Evolutionary conservation across 352 stramenopile species (phyloP).

Genomic region (Globisporangium middletonii): DNA sequence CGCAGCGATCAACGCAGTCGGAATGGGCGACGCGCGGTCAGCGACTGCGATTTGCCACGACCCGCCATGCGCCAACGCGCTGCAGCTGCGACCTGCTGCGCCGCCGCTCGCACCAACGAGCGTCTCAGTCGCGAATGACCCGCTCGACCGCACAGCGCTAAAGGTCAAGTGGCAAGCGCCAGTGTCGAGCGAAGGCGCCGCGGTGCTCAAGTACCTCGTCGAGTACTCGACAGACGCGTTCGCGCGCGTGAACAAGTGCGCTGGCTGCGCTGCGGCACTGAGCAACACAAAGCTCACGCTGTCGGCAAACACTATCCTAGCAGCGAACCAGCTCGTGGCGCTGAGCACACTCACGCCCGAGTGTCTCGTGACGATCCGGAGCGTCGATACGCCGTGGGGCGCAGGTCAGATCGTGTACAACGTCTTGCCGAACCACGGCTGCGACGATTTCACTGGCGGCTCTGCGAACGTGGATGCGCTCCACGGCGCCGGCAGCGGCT

Average conservation of each 20-base stretch:
- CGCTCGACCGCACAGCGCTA: conserved; percentile 62
- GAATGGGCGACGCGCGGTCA: conserved; percentile 44
- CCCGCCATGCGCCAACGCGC: conserved; percentile 35
- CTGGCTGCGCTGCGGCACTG: conserved; percentile 40
- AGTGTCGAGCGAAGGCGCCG: conserved; percentile 52
- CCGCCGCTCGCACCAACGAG: conserved; percentile 61
- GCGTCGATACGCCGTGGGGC: conserved; percentile 32
- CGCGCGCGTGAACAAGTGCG: conserved; percentile 28
- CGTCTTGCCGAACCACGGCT: conserved; percentile 46
- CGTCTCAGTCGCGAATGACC: conserved; percentile 84
- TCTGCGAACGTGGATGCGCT: conserved; percentile 35
- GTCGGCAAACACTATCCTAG: conserved; percentile 21
- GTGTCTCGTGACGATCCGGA: conserved; percentile 48
- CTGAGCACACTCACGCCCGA: conserved; percentile 34
- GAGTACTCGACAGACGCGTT: conserved; percentile 78
- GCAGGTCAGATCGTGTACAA: conserved; percentile 32
- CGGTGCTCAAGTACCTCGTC: conserved; percentile 71
- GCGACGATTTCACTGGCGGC: conserved; percentile 41
- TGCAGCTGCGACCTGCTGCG: conserved; percentile 44
- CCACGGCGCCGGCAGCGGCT: conserved; percentile 42
- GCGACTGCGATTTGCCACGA: conserved; percentile 50
- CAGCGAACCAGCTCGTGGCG: conserved; percentile 30
- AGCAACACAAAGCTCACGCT: conserved; percentile 32
- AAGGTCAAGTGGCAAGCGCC: conserved; percentile 84
- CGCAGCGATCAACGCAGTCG: conserved; percentile 83